Conservation (phyloP, 768 basidiomycete genomes). For the Chlorophyllum brunneum region DNA sequence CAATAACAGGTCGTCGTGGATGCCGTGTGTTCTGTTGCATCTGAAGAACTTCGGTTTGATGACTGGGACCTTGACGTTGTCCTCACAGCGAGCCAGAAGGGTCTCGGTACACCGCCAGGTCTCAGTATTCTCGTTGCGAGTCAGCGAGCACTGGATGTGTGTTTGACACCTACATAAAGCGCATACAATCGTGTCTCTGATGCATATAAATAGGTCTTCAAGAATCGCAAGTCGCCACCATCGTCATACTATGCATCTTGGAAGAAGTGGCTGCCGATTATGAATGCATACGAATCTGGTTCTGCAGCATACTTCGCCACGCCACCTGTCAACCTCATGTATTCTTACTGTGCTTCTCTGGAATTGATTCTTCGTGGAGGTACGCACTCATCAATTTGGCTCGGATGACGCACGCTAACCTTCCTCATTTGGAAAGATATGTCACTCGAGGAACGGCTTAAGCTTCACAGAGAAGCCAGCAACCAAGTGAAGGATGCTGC, state of each 20-base stretch:
- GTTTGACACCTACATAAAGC: background rate
- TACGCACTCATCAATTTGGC: background rate
- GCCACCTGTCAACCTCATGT: conserved; percentile 91
- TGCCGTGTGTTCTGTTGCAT: conserved; percentile 95
- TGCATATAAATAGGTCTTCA: conserved; percentile 12
- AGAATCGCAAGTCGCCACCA: conserved; percentile 59
- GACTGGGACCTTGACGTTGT: conserved; percentile 92
- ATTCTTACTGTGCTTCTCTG: conserved; percentile 85
- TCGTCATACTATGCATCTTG: conserved; percentile 86
- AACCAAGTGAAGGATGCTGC: conserved; percentile 66
- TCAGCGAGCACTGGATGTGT: conserved; percentile 72
- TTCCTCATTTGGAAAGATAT: background rate
- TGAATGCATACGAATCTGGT: conserved; percentile 88
- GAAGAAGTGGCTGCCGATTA: conserved; percentile 93
- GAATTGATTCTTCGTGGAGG: conserved; percentile 49
- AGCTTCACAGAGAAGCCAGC: conserved; percentile 67
- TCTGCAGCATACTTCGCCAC: conserved; percentile 90
- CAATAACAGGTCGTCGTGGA: conserved; percentile 69
- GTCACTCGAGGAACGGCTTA: conserved; percentile 69
- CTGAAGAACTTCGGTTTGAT: conserved; percentile 93
- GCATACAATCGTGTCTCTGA: background rate
- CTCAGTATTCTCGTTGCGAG: conserved; percentile 84
- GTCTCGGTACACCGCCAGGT: conserved; percentile 90
- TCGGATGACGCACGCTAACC: background rate
- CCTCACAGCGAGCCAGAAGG: conserved; percentile 85